A percentile compares a stretch with the other conserved stretches of the same genome.
Evolutionary conservation across 2,329 filamentous ascomycete species (phyloP).

Genomic region (Diaporthe amygdali): DNA sequence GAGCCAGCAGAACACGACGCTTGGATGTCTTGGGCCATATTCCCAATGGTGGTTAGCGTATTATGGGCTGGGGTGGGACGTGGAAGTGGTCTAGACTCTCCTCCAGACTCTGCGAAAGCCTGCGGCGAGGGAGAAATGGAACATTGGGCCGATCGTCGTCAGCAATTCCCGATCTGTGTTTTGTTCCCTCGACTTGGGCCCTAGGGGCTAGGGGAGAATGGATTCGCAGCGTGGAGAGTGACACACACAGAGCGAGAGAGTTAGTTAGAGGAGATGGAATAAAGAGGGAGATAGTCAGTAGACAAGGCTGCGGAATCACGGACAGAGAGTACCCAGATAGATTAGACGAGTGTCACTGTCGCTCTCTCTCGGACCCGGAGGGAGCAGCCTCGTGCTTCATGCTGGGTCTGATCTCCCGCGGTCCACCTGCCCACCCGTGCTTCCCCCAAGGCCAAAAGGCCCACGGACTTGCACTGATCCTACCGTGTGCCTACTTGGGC

Average conservation of each 20-base stretch:
- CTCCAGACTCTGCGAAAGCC: slow-evolving; percentile 9
- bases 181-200: background rate
- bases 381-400: background rate
- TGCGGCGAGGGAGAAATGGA: background rate
- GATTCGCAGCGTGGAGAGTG: too few species aligned
- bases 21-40: slow-evolving; percentile 14
- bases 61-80: slow-evolving; percentile 9
- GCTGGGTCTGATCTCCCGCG: slow-evolving; percentile 9
- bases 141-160: slow-evolving; percentile 16
- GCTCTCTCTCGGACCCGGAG: background rate
- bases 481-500: too few species aligned
- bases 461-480: background rate
- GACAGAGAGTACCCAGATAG: background rate
- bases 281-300: background rate
- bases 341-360: background rate
- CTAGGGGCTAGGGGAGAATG: background rate
- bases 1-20: background rate
- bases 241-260: background rate
- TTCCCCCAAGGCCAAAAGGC: background rate
- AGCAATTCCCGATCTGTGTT: slow-evolving; percentile 19
- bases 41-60: slow-evolving; percentile 5
- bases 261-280: too few species aligned
- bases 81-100: slow-evolving; percentile 12
- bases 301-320: background rate
- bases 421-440: background rate